Base-by-base conservation (phyloP, 805 yeast genomes). In the Hanseniaspora valbyensis region DNA sequence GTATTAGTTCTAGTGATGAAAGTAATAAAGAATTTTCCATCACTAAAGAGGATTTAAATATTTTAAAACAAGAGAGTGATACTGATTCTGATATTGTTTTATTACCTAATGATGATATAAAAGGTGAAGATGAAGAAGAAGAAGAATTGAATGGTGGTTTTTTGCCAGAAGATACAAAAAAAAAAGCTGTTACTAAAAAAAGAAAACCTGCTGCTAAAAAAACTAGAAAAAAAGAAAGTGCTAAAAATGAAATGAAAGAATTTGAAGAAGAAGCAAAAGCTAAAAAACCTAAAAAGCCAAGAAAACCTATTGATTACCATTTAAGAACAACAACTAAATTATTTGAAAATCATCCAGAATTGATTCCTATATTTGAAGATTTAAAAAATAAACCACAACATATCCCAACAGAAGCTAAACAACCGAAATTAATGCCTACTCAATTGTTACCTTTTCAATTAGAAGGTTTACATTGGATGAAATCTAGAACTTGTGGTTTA, bases 401-500 rank as follows among this genome's bases (percentile, higher is more conserved):
- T 39, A 64, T 64, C 28, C 78, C 80, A 0, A 75, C 73, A 54
- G 60, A 73, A 42, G 84, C 88, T 0, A 68, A 66, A 12, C 96
- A 88, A 59, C 97, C 98, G 0, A 73, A 69, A 1, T 88, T 83
- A 9, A 77, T 90, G 83, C 74, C 74, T 1, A 73, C 87, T 42
- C 73, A 72, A 26, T 65, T 92, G 34, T 69, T 92, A 26, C 97
- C 96, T 0, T 92, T 92, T 66, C 99, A 92, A 66, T 69, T 78
- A 14, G 99, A 92, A 68, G 98, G 98, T 18, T 69, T 92, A 43
- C 76, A 83, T 59, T 92, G 99, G 99, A 72, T 92, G 54, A 57
- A 76, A 13, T 72, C 77, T 44, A 97, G 90, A 66, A 97, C 90
- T 61, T 37, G 54, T 41, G 72, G 84, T 22, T 81, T 92, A 9